phyloP scores from a whole-genome alignment of 164 flowering plant species.

The Euptelea pleiosperma region DNA sequence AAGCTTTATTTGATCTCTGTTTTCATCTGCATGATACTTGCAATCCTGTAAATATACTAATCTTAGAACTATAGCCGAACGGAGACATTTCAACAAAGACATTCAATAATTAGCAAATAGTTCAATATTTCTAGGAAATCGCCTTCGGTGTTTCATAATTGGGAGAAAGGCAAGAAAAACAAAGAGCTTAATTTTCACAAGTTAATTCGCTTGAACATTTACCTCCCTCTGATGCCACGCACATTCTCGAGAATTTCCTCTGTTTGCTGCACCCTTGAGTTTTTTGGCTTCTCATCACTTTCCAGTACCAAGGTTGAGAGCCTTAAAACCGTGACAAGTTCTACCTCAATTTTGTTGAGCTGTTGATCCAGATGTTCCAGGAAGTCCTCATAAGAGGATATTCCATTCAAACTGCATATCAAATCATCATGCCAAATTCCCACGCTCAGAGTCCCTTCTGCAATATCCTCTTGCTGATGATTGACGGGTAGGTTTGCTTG shows the following conservation, averaged over 20 bases:
- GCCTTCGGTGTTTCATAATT: not conserved
- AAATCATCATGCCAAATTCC: constrained; percentile 12
- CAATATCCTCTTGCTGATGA: constrained; percentile 12
- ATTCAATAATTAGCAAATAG: too few relatives aligned
- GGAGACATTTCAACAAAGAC: too few relatives aligned
- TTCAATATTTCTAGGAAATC: too few relatives aligned
- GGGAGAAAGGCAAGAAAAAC: not conserved
- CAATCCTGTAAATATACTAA: constrained; percentile 35
- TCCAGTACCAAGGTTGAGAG: constrained; percentile 43
- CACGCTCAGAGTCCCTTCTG: constrained; percentile 10
- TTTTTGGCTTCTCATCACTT: constrained; percentile 37
- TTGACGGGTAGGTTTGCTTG: constrained; percentile 4
- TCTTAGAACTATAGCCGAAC: too few relatives aligned
- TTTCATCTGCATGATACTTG: constrained; percentile 28
- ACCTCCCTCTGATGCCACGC: constrained; percentile 54
- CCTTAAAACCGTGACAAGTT: constrained; percentile 47
- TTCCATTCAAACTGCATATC: constrained; percentile 21
- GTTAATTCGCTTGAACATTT: not conserved
- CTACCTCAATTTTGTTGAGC: constrained; percentile 52
- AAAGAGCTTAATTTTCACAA: not conserved
- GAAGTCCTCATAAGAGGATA: constrained; percentile 55
- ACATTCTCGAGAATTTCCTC: constrained; percentile 49
- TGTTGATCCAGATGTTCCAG: constrained; percentile 55
- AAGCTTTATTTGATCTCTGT: constrained; percentile 21
- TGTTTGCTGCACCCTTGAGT: constrained; percentile 43